Evolutionary conservation across 148 eudicot species (phyloP), one percentile per base, ranked within the genome.

Genomic region (Polygonum maritimum): DNA sequence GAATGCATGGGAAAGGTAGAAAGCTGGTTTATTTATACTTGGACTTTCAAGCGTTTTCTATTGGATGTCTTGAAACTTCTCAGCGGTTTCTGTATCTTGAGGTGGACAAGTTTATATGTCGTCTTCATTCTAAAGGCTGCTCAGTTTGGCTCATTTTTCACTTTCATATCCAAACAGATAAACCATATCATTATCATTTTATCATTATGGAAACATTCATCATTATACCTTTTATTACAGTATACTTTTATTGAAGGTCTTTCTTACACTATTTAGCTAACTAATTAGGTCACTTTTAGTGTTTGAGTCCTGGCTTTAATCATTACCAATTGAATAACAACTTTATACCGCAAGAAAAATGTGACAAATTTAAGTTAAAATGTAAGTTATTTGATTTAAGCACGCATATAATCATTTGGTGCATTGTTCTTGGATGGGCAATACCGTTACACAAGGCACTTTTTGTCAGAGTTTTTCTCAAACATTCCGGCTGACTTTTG

Each of bases 341-440:
- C 67, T 58, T 26, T 21, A 58, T 60, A 60, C 36, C 69, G 12
- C 39, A 26, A 22, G 38, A 10, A 60, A 65, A 33, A 33, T 33
- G 70, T 65, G 19, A 13, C 35, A 35, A 15, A 36, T 67, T 36
- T 14, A 14, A 2, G 12, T 60, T 26, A 26, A 67, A 35, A 13
- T 21, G 44, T 4, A 67, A 62, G 10, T 39, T 62, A 62, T 62
- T 26, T 62, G 69, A 33, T 10, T 55, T 55, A 49, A 11, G 69
- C 69, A 26, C 31, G 38, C 38, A 60, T 3, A 51, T 51, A 35
- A 15, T 67, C 71, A 67, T 67, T 35, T 35, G 44, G 71, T 67
- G 69, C 71, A 67, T 67, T 67, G 71, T 67, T 67, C 71, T 67
- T 67, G 69, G 69, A 9, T 60, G 38, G 11, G 38, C 31, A 60